Evolutionary conservation across 192 early-diverging fungal species (phyloP).

Genomic region (Endogone sp.): DNA sequence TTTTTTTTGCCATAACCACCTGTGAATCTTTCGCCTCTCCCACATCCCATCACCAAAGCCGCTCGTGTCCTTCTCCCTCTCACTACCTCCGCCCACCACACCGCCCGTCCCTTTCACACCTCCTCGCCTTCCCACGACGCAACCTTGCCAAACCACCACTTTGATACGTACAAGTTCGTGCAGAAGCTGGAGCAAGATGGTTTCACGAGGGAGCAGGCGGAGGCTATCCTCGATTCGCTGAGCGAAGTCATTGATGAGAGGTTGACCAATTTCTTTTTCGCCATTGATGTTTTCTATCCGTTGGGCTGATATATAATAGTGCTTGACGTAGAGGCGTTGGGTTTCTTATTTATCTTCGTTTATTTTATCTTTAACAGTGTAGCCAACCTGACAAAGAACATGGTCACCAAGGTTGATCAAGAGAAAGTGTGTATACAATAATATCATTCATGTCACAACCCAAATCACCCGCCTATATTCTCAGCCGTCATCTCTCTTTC

Average conservation of each 20-base stretch:
- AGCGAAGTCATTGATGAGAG: conserved; percentile 68
- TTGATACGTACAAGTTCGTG: conserved; percentile 82
- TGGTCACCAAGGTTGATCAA: conserved; percentile 82
- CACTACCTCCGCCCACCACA: not conserved
- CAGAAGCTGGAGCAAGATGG: conserved; percentile 69
- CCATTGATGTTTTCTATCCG: no score
- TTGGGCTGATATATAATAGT: not conserved
- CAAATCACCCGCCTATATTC: not conserved
- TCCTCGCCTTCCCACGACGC: not conserved
- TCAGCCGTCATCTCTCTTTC: no score
- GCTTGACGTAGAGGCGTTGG: not conserved
- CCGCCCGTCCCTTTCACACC: not conserved
- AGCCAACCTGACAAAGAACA: conserved; percentile 49
- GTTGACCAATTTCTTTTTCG: conserved; percentile 27
- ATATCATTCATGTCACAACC: no score
- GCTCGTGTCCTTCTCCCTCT: not conserved
- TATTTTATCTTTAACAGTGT: conserved; percentile 40
- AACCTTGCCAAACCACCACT: conserved; percentile 41
- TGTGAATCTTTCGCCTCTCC: not conserved
- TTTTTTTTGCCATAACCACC: not conserved
- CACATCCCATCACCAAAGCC: not conserved
- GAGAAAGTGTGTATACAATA: conserved; percentile 56
- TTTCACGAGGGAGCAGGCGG: conserved; percentile 63
- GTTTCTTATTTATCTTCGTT: not conserved
- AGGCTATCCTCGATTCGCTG: conserved; percentile 73